phyloP scores from a whole-genome alignment of 192 early-diverging fungal genomes.

The Coemansia sp. region DNA sequence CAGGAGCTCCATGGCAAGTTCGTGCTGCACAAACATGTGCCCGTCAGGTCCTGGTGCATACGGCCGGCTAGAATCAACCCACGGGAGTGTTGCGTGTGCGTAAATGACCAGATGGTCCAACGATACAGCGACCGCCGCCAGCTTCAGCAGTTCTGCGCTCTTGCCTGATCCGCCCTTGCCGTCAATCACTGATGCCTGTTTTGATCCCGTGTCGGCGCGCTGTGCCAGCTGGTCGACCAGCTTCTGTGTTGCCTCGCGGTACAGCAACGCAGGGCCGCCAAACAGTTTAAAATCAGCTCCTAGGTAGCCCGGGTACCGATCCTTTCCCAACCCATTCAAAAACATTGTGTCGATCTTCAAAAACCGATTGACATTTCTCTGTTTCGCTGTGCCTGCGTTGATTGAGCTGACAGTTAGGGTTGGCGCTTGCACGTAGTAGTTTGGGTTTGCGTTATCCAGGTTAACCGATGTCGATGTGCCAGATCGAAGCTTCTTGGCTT shows the following conservation, averaged over 20 bases:
- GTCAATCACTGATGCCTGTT: constrained; percentile 31
- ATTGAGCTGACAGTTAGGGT: constrained; percentile 2
- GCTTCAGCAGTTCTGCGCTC: constrained; percentile 50
- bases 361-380: constrained; percentile 20
- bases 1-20: constrained; percentile 29
- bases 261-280: constrained; percentile 41
- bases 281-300: constrained; percentile 45
- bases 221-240: constrained; percentile 29
- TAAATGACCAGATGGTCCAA: constrained; percentile 39
- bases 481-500: constrained; percentile 18
- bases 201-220: constrained; percentile 11
- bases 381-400: constrained; percentile 21
- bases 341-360: constrained; percentile 25
- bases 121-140: constrained; percentile 35
- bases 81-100: constrained; percentile 23
- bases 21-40: constrained; percentile 36
- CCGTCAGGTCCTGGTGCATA: constrained; percentile 29
- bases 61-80: constrained; percentile 53
- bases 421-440: constrained; percentile 27
- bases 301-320: constrained; percentile 30
- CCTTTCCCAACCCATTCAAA: constrained; percentile 31
- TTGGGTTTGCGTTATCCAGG: constrained; percentile 30
- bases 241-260: constrained; percentile 33
- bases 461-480: constrained; percentile 41
- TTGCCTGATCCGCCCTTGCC: constrained; percentile 43